A percentile compares a stretch with the other conserved stretches of the same genome.
Conservation (phyloP, 2,329 filamentous ascomycete species). For the Pseudogymnoascus sp. region DNA sequence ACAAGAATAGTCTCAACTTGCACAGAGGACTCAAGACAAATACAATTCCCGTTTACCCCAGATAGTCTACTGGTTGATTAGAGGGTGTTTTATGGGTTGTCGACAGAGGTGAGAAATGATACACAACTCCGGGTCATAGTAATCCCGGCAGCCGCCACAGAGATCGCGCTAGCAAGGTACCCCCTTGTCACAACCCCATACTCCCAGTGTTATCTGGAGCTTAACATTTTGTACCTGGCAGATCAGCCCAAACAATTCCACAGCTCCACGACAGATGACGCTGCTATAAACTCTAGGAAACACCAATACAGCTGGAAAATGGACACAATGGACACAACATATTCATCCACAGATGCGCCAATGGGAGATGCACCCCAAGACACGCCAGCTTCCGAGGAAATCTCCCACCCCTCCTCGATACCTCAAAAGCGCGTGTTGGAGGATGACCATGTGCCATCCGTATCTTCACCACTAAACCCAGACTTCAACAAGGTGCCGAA, state of each 20-base stretch:
- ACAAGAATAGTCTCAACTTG: background rate
- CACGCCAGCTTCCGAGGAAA: constrained; percentile 31
- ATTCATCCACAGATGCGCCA: background rate
- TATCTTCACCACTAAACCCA: constrained; percentile 70
- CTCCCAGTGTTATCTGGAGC: constrained; percentile 1
- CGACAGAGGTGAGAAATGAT: background rate
- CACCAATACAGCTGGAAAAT: background rate
- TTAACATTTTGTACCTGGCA: background rate
- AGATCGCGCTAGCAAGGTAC: background rate
- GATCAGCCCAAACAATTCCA: background rate
- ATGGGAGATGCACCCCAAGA: constrained; percentile 14
- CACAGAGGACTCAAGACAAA: background rate
- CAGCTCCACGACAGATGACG: background rate
- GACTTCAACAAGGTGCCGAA: constrained; percentile 48
- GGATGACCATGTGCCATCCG: constrained; percentile 62
- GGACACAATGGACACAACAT: constrained; percentile 1
- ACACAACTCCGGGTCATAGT: background rate
- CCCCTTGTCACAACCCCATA: background rate
- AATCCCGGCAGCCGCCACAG: background rate
- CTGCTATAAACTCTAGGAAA: background rate
- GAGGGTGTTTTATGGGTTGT: background rate
- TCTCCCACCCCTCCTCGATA: constrained; percentile 41
- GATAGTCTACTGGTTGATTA: background rate
- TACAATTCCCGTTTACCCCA: background rate
- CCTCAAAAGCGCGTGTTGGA: constrained; percentile 62